Evolutionary conservation across 768 basidiomycete species (phyloP), one percentile per base, ranked within the genome.

Genomic region (Calocera viscosa): DNA sequence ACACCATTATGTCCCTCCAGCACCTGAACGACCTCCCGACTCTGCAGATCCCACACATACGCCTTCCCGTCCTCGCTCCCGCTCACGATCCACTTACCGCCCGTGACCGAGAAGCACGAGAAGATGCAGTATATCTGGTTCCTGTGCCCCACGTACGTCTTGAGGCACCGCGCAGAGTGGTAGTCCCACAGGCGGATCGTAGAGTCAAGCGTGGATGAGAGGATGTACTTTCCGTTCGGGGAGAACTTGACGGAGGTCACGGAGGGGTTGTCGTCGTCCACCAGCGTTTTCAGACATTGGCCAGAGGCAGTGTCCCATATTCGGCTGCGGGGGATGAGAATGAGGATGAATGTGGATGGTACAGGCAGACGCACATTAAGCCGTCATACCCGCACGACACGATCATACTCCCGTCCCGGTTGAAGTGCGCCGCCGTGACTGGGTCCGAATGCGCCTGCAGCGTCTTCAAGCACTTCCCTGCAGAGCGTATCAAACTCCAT

Each of bases 241-340:
- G 94, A 91, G 77, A 98, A 98, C 71, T 81, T 82, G 64, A 93
- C 92, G 17, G 92, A 92, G 68, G 92, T 92, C 70, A 53, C 43
- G 66, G 40, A 22, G 1, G 95, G 94, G 76, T 93, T 96, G 69
- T 93, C 91, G 72, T 97, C 96, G 71, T 97, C 94, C 11, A 94
- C 94, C 53, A 99, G 77, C 1, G 96, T 98, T 76, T 96, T 98
- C 64, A 99, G 80, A 76, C 96, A 99, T 77, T 99, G 96, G 1
- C 95, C 96, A 1, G 94, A 95, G 66, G 94, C 87, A 0, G 91
- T 87, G 73, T 99, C 95, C 96, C 96, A 99, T 68, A 98, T 85
- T 67, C 96, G 94, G 74, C 95, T 99, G 73, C 5, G 30, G 64
- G 72, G 41, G 24, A 24, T 40, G 1, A 40, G 65, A 43, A 68